Conservation (phyloP, 139 green algal genomes). For the Asterochloris erici region DNA sequence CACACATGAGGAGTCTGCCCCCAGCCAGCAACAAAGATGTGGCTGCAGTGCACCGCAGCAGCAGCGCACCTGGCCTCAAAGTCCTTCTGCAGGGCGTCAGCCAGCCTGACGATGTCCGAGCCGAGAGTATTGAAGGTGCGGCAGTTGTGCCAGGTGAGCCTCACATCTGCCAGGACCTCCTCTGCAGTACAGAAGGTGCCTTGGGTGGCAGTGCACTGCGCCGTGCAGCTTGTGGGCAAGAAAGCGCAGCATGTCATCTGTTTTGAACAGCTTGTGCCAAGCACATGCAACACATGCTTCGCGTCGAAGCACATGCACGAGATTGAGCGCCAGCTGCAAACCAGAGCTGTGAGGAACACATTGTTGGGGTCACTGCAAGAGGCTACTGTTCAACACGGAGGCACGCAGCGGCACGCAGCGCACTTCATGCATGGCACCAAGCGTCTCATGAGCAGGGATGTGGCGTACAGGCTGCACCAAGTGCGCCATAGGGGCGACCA, state of each 20-base stretch:
- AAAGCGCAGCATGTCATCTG: not conserved
- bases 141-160: slow-evolving; percentile 43
- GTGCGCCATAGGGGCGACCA: too few relatives aligned
- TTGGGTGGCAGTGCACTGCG: not conserved
- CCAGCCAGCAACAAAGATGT: too few relatives aligned
- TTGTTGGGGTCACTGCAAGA: too few relatives aligned
- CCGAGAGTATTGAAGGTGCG: slow-evolving; percentile 23
- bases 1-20: too few relatives aligned
- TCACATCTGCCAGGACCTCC: slow-evolving; percentile 17
- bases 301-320: not conserved
- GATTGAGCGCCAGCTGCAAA: not conserved
- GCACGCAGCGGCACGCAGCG: too few relatives aligned
- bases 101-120: slow-evolving; percentile 3
- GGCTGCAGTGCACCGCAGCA: slow-evolving; percentile 12
- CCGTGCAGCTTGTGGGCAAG: not conserved
- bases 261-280: not conserved
- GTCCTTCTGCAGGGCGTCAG: slow-evolving; percentile 2
- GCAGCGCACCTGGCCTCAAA: slow-evolving; percentile 14
- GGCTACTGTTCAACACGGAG: too few relatives aligned
- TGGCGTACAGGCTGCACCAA: too few relatives aligned
- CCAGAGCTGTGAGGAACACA: too few relatives aligned
- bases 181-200: not conserved
- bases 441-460: too few relatives aligned
- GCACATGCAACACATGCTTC: not conserved
- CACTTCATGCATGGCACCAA: too few relatives aligned